A percentile compares a stretch with the other conserved stretches of the same genome.
phyloP scores from a whole-genome alignment of 768 basidiomycete species.

The Trametes coccinea region DNA sequence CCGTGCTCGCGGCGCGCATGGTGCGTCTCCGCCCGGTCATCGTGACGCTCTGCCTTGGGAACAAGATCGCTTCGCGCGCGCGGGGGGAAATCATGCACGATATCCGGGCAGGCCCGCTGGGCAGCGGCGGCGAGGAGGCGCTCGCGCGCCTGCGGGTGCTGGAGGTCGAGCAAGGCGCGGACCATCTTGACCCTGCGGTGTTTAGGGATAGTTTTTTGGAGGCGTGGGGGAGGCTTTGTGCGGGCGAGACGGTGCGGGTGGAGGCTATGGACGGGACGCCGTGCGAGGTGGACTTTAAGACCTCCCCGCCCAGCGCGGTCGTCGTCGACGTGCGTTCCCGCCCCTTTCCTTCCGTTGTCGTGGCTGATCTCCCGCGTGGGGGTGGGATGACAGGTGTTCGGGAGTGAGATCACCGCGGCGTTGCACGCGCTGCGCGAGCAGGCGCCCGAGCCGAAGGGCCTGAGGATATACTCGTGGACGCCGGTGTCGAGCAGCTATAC shows the following conservation, averaged over 20 bases:
- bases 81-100: no score
- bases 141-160: no score
- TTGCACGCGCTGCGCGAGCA: neutral
- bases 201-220: neutral
- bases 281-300: no score
- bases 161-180: neutral
- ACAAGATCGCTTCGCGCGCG: no score
- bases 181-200: neutral
- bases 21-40: no score
- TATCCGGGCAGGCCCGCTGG: no score
- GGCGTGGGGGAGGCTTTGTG: neutral
- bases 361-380: no score
- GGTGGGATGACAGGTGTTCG: neutral
- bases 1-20: no score
- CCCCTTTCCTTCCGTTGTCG: neutral
- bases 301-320: neutral
- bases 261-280: neutral
- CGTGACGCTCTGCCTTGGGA: no score
- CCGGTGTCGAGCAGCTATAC: neutral
- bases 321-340: constrained; percentile 2
- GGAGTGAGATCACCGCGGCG: neutral
- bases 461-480: neutral
- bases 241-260: neutral
- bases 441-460: neutral
- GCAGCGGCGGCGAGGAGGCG: no score